Evolutionary conservation across 1,139 yeast species (phyloP), one percentile per base, ranked within the genome.

Genomic region (Pichia sp.): DNA sequence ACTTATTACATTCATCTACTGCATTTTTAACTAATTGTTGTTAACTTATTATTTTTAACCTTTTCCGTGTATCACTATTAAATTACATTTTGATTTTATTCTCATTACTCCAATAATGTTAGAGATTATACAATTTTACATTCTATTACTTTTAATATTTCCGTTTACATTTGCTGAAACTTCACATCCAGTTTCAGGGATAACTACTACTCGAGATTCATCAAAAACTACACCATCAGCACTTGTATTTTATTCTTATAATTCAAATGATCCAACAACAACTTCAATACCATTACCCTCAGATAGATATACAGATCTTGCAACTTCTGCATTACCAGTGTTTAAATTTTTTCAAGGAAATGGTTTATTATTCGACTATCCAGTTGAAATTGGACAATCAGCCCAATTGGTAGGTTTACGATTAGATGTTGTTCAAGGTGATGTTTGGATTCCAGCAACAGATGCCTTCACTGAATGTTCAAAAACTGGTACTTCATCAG

Each of bases 371-470:
- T 67, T 59, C 50, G 71, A 69, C 47, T 67, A 67, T 26, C 61
- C 66, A 31, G 53, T 68, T 0, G 51, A 67, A 1, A 49, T 73
- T 7, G 77, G 78, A 1, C 54, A 57, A 0, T 70, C 71, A 0
- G 53, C 51, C 1, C 75, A 73, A 54, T 34, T 49, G 0, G 58
- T 68, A 32, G 52, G 42, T 5, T 53, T 75, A 7, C 57, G 74
- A 34, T 51, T 75, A 4, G 79, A 75, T 53, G 61, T 72, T 3
- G 60, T 67, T 5, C 72, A 71, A 43, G 76, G 75, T 1, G 67
- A 66, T 43, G 46, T 69, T 1, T 74, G 78, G 78, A 59, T 72
- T 1, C 62, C 68, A 8, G 65, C 66, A 18, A 57, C 59, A 3
- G 53, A 48, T 2, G 48, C 50, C 1, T 63, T 62, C 41, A 44